Evolutionary conservation across 805 yeast genomes (phyloP).

Genomic region (Trichomonascus vanleenenianus): DNA sequence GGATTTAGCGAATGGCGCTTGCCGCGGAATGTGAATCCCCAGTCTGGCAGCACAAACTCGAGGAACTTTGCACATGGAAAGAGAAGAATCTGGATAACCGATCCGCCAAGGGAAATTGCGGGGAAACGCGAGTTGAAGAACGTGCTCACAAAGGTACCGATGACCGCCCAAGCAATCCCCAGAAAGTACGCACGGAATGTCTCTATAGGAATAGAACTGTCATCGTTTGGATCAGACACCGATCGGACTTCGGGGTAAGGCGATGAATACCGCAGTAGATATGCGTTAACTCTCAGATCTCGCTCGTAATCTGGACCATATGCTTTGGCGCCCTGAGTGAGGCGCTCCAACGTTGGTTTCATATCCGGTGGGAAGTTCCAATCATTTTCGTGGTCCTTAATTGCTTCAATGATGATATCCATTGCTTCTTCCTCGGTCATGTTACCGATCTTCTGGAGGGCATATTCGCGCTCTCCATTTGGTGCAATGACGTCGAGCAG

Average conservation of each 20-base stretch:
- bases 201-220: conserved; percentile 36
- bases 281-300: conserved; percentile 32
- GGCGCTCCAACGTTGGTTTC: conserved; percentile 15
- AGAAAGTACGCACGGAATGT: conserved; percentile 39
- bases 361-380: conserved; percentile 37
- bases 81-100: conserved; percentile 37
- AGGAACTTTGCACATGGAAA: conserved; percentile 28
- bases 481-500: background rate
- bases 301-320: conserved; percentile 9
- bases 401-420: conserved; percentile 33
- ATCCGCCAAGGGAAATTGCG: conserved; percentile 33
- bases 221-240: conserved; percentile 43
- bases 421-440: conserved; percentile 32
- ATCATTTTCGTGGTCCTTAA: conserved; percentile 39
- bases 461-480: background rate
- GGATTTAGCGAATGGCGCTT: conserved; percentile 43
- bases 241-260: conserved; percentile 54
- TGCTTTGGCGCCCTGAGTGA: conserved; percentile 6
- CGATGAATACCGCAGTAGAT: conserved; percentile 32
- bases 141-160: conserved; percentile 47
- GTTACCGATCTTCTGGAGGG: background rate
- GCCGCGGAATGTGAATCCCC: conserved; percentile 34
- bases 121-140: conserved; percentile 50
- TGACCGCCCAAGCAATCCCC: conserved; percentile 34
- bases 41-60: conserved; percentile 32